phyloP scores from a whole-genome alignment of 495 filamentous ascomycete species.

The Tuber borchii region DNA sequence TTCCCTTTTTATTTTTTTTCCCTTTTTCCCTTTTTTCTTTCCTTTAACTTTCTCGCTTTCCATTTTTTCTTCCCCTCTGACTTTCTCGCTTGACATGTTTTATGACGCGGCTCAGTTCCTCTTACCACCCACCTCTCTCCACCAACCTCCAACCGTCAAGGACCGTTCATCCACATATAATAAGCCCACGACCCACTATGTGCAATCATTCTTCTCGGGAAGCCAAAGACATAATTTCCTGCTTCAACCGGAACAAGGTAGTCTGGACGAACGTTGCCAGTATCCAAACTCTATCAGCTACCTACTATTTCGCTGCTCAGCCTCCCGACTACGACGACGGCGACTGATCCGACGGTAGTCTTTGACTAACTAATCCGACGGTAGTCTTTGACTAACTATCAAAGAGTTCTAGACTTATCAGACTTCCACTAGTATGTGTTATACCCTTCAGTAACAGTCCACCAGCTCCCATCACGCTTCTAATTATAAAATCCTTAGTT shows the following conservation, averaged over 20 bases:
- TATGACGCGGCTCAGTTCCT: background rate
- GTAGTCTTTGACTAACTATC: background rate
- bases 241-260: background rate
- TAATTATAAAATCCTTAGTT: no score
- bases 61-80: no score
- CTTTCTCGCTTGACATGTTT: no score
- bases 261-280: background rate
- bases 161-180: background rate
- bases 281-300: background rate
- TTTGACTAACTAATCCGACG: no score
- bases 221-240: background rate
- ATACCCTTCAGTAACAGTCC: no score
- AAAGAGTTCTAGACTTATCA: background rate
- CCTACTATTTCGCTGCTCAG: background rate
- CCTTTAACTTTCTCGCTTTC: no score
- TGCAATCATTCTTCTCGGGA: background rate
- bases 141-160: no score
- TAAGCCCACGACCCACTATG: background rate
- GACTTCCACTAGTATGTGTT: background rate
- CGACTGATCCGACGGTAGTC: no score
- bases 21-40: no score
- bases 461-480: no score
- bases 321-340: constrained; percentile 22
- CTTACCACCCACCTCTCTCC: no score
- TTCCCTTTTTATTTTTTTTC: no score